Conservation (phyloP, 306 rosid species). For the Cucurbita ficifolia region DNA sequence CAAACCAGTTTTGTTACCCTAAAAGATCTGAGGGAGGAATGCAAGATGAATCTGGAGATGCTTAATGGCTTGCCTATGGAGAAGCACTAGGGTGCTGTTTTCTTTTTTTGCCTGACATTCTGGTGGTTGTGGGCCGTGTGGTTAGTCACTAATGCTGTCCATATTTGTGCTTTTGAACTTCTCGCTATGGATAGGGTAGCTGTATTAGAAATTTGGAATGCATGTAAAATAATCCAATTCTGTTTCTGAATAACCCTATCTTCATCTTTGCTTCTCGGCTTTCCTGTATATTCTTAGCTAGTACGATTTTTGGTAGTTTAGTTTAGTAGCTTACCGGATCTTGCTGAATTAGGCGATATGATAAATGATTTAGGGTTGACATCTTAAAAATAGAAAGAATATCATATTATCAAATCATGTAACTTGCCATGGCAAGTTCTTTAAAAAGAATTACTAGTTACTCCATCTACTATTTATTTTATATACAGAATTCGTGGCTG, state of each 20-base stretch:
- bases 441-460: neutral
- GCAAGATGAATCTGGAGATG: constrained; percentile 60
- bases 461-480: neutral
- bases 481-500: neutral
- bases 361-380: neutral
- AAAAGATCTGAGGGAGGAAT: constrained; percentile 60
- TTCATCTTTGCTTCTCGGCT: neutral
- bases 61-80: constrained; percentile 25
- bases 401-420: neutral
- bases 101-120: constrained; percentile 1
- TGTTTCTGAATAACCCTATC: neutral
- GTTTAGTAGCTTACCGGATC: neutral
- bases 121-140: constrained; percentile 25
- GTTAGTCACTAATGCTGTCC: constrained; percentile 1
- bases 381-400: neutral
- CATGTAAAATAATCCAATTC: constrained; percentile 2
- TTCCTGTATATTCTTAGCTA: neutral
- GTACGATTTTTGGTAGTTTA: neutral
- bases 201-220: constrained; percentile 4
- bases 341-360: neutral
- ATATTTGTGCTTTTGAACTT: neutral
- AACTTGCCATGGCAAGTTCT: neutral
- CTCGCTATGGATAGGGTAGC: neutral
- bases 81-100: constrained; percentile 19
- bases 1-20: constrained; percentile 36